These are phyloP conservation scores for Chloranthus sessilifolius DNA, from an alignment of 164 flowering plant genomes.

Conservation along the genomic window DNA sequence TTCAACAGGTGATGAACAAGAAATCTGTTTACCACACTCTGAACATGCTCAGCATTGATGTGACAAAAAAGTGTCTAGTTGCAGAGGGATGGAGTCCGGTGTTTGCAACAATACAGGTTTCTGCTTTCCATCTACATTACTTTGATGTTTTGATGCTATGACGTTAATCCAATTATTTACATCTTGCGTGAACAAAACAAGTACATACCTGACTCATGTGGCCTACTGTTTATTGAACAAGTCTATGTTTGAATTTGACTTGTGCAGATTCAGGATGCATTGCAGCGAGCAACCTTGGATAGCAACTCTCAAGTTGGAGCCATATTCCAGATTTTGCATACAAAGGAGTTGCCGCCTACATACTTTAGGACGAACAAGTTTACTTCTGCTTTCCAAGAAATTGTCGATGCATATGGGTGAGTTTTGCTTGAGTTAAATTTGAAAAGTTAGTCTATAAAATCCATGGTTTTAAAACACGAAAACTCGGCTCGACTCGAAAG, in stretches of 20 bases:
- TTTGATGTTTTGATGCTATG: too few relatives aligned
- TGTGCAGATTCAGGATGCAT: constrained; percentile 76
- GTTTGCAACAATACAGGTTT: constrained; percentile 79
- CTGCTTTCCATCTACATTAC: not conserved
- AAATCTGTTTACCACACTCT: constrained; percentile 81
- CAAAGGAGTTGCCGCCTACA: constrained; percentile 80
- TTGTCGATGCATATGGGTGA: constrained; percentile 97
- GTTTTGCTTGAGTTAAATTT: constrained; percentile 21
- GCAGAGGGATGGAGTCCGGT: constrained; percentile 98
- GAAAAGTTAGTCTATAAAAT: too few relatives aligned
- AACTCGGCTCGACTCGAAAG: too few relatives aligned
- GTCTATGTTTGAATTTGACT: constrained; percentile 7
- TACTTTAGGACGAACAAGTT: constrained; percentile 80
- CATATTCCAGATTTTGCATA: constrained; percentile 69
- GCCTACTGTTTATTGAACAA: constrained; percentile 2
- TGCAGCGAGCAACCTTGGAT: constrained; percentile 66
- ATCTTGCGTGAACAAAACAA: too few relatives aligned
- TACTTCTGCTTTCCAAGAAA: constrained; percentile 79
- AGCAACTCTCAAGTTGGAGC: constrained; percentile 84
- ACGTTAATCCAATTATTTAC: too few relatives aligned
- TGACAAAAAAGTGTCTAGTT: constrained; percentile 94
- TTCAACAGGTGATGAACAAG: constrained; percentile 91
- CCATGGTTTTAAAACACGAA: too few relatives aligned
- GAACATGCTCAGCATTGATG: constrained; percentile 97
- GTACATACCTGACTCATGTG: too few relatives aligned